Conservation (phyloP, 495 filamentous ascomycete genomes). For the Daldinia vernicosa region DNA sequence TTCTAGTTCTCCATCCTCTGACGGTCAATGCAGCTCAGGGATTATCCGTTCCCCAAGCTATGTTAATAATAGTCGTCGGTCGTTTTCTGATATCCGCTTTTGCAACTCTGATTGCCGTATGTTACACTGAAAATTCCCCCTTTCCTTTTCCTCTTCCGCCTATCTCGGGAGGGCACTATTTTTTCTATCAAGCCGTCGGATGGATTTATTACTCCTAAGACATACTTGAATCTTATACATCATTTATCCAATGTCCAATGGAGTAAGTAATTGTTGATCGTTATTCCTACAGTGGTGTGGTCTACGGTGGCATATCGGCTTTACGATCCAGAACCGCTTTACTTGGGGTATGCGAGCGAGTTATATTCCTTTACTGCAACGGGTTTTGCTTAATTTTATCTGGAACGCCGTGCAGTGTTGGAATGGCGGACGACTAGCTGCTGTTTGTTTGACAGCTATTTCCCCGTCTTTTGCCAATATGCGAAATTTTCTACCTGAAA, state of each 20-base stretch:
- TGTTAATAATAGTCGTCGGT: constrained; percentile 46
- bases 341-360: constrained; percentile 46
- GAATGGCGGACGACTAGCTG: constrained; percentile 45
- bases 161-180: too few species aligned
- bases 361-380: constrained; percentile 39
- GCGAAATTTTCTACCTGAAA: constrained; percentile 50
- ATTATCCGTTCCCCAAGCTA: constrained; percentile 50
- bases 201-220: background rate
- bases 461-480: constrained; percentile 55
- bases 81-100: constrained; percentile 47
- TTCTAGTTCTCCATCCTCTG: background rate
- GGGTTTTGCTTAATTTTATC: constrained; percentile 44
- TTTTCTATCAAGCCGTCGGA: background rate
- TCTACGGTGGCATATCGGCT: constrained; percentile 51
- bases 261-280: background rate
- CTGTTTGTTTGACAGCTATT: constrained; percentile 52
- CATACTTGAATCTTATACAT: background rate
- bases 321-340: constrained; percentile 50
- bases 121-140: background rate
- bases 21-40: constrained; percentile 39
- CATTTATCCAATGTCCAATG: background rate
- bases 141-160: background rate
- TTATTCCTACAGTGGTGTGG: constrained; percentile 40
- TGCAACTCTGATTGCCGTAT: constrained; percentile 46
- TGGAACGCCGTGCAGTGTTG: constrained; percentile 43